phyloP scores from a whole-genome alignment of 805 yeast genomes.

The Priceomyces haplophilus region DNA sequence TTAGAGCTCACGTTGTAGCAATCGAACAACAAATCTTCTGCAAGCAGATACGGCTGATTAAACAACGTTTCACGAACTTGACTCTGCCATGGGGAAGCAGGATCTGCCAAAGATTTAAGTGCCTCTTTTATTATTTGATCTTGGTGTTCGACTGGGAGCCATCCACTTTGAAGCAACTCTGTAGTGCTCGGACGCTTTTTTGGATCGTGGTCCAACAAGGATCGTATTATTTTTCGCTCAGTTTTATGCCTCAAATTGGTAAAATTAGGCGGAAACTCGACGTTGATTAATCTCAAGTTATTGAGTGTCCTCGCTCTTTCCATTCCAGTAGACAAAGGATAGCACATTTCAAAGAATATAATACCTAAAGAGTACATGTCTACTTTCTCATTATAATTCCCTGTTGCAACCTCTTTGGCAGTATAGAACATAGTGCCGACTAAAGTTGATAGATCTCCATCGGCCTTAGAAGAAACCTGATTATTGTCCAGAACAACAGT shows the following conservation, averaged over 20 bases:
- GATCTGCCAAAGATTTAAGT: constrained; percentile 76
- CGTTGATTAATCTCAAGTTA: constrained; percentile 52
- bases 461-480: constrained; percentile 31
- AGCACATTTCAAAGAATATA: constrained; percentile 93
- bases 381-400: constrained; percentile 87
- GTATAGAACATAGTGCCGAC: constrained; percentile 94
- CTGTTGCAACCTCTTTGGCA: constrained; percentile 80
- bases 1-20: constrained; percentile 29
- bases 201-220: constrained; percentile 78
- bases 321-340: constrained; percentile 84
- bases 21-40: constrained; percentile 83
- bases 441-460: constrained; percentile 82
- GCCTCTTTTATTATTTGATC: constrained; percentile 90
- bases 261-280: constrained; percentile 73
- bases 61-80: constrained; percentile 87
- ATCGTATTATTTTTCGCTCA: constrained; percentile 66
- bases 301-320: constrained; percentile 79
- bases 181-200: constrained; percentile 75
- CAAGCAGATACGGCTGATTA: constrained; percentile 78
- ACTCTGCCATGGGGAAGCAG: constrained; percentile 91
- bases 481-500: constrained; percentile 36
- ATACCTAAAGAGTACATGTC: constrained; percentile 95
- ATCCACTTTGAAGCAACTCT: constrained; percentile 71
- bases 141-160: constrained; percentile 83
- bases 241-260: constrained; percentile 44